Conservation (phyloP, 495 filamentous ascomycete genomes). For the Clavariopsis aquatica region DNA sequence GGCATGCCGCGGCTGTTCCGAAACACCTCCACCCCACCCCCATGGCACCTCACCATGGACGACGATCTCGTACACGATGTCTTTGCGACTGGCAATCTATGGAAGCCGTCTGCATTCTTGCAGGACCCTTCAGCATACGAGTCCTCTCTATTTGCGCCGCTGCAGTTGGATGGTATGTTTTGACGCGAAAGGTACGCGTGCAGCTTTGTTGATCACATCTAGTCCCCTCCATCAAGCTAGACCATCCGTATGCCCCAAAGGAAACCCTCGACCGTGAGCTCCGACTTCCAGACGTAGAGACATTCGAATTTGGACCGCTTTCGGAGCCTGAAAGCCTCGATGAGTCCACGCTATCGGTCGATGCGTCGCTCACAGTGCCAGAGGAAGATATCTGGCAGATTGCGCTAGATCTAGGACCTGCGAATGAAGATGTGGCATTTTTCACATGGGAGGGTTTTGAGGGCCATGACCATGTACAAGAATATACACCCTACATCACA, state of each 20-base stretch:
- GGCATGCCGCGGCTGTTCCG: conserved; percentile 22
- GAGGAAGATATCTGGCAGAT: conserved; percentile 42
- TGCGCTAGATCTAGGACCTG: conserved; percentile 39
- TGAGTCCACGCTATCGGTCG: conserved; percentile 29
- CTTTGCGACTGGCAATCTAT: conserved; percentile 27
- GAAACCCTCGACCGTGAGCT: conserved; percentile 37
- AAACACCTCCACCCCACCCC: conserved; percentile 1
- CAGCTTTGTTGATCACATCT: conserved; percentile 13
- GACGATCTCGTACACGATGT: conserved; percentile 13
- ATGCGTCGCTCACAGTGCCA: conserved; percentile 4
- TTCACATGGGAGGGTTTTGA: conserved; percentile 69
- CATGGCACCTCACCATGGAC: conserved; percentile 21
- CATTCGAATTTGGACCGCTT: conserved; percentile 39
- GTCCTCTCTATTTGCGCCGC: conserved; percentile 34
- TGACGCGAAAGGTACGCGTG: conserved; percentile 32
- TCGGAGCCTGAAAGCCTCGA: conserved; percentile 33
- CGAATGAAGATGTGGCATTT: conserved; percentile 54
- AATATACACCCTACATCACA: conserved; percentile 65
- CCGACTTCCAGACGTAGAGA: conserved; percentile 38
- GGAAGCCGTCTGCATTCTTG: conserved; percentile 31
- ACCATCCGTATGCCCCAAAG: conserved; percentile 43
- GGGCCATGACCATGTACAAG: conserved; percentile 46
- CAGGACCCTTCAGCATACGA: conserved; percentile 17
- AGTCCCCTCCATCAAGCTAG: conserved; percentile 40
- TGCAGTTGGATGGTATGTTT: conserved; percentile 38